Evolutionary conservation across 208 protist species (phyloP).

Genomic region (Crithidia mellificae): DNA sequence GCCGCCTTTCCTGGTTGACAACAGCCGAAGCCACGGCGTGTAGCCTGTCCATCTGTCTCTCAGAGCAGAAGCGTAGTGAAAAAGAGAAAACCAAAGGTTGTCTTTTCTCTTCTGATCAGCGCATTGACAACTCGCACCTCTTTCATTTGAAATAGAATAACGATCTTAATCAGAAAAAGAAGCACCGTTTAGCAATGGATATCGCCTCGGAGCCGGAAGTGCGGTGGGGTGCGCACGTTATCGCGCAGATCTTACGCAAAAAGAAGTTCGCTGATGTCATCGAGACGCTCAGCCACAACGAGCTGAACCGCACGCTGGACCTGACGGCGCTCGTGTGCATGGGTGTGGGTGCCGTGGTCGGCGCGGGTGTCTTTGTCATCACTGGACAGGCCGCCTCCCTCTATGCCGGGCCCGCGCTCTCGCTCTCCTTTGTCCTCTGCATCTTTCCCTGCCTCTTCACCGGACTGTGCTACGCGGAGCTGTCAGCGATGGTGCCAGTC

Average conservation of each 20-base stretch:
- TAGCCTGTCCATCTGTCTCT: no score
- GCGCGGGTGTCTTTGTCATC: conserved; percentile 22
- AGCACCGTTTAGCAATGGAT: conserved; percentile 1
- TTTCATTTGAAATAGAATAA: neutral
- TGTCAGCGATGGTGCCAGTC: conserved; percentile 20
- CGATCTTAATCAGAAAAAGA: no score
- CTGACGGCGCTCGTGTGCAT: conserved; percentile 24
- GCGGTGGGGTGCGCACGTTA: conserved; percentile 11
- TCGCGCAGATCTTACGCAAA: conserved; percentile 18
- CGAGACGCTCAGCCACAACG: conserved; percentile 11
- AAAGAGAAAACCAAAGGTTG: no score
- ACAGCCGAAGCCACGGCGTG: no score
- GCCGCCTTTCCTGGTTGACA: no score
- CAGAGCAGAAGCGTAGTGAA: no score
- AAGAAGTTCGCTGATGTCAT: conserved; percentile 18
- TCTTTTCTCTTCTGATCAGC: no score
- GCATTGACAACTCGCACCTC: neutral
- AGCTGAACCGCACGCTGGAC: conserved; percentile 20
- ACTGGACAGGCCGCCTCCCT: conserved; percentile 21
- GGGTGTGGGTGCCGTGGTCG: conserved; percentile 20
- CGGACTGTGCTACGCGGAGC: conserved; percentile 24
- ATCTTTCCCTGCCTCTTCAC: conserved; percentile 27
- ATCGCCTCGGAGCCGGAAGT: conserved; percentile 12
- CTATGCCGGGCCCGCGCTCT: conserved; percentile 17
- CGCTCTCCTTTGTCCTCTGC: conserved; percentile 22